Evolutionary conservation across 352 stramenopile species (phyloP).

Genomic region (Thalassiosira livingstoniorum): DNA sequence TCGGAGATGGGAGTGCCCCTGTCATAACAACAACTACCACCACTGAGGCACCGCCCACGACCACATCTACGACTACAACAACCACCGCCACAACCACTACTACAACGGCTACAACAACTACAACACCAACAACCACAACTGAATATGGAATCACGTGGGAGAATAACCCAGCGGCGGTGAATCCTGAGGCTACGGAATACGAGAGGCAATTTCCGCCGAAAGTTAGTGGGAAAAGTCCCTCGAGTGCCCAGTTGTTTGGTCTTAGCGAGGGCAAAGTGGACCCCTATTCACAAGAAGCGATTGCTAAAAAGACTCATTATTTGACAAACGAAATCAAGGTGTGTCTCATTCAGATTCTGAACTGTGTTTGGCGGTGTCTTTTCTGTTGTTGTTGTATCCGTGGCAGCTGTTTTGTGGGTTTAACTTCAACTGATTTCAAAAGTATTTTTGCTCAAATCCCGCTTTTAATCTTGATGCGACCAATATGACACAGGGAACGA

Average conservation of each 20-base stretch:
- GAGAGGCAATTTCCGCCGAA: neutral
- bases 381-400: too few species aligned
- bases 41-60: too few species aligned
- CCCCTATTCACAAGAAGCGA: neutral
- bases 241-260: neutral
- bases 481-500: too few species aligned
- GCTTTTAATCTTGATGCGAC: too few species aligned
- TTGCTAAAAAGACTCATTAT: constrained; percentile 6
- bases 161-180: neutral
- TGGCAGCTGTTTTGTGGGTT: too few species aligned
- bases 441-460: too few species aligned
- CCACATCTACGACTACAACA: neutral
- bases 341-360: too few species aligned
- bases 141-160: neutral
- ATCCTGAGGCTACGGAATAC: constrained; percentile 4
- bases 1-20: too few species aligned
- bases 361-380: too few species aligned
- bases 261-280: neutral
- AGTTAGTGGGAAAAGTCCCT: neutral
- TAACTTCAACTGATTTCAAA: too few species aligned
- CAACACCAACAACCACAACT: neutral
- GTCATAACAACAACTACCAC: too few species aligned
- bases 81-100: neutral
- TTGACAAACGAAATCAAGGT: neutral
- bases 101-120: neutral